Base-by-base conservation (phyloP, 2,329 filamentous ascomycete genomes). In the Colletotrichum theobromicola region DNA sequence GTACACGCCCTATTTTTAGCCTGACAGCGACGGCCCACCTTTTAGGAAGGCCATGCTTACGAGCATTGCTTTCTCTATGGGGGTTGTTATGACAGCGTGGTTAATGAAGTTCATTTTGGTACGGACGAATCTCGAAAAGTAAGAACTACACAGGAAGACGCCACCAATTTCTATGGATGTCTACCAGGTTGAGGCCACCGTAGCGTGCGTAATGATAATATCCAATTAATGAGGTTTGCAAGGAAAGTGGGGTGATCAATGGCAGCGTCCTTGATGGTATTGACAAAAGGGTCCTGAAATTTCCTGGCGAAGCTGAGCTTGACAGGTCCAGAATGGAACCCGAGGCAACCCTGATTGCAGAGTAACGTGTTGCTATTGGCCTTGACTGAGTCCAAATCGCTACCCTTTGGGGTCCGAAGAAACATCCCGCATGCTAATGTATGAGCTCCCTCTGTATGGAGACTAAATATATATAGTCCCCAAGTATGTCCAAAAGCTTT, bases 81-180 rank as follows among this genome's bases (percentile, higher is more conserved):
- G 83, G 7, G 84, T 84, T 0, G 81, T 82, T 28, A 76, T 81
- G 7, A 77, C 78, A 50, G 84, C 84, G 6, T 86, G 84, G 85
- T 53, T 81, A 5, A 79, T 85, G 77, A 80, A 78, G 64, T 53
- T 81, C 13, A 78, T 80, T 67, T 77, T 87, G 71, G 81, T 80
- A 69, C 78, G 80, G 21, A 77, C 80, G 66, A 86, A 87, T 70
- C 79, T 70, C 79, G 79, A 71, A 83, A 82, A 78, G 77, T 78
- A 2, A 61, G 77, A 21, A 71, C 67, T 34, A 60, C 67, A 3
- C 77, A 81, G 16, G 75, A 76, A 2, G 67, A 78, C 16, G 78
- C 75, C 7, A 76, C 73, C n/a, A 79, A 80, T 35, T 79, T 81
- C 15, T 82, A 80, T 32, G n/a, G n/a, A n/a, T n/a, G 80, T 79